Evolutionary conservation across 495 filamentous ascomycete species (phyloP).

Genomic region (Cercophora samala): DNA sequence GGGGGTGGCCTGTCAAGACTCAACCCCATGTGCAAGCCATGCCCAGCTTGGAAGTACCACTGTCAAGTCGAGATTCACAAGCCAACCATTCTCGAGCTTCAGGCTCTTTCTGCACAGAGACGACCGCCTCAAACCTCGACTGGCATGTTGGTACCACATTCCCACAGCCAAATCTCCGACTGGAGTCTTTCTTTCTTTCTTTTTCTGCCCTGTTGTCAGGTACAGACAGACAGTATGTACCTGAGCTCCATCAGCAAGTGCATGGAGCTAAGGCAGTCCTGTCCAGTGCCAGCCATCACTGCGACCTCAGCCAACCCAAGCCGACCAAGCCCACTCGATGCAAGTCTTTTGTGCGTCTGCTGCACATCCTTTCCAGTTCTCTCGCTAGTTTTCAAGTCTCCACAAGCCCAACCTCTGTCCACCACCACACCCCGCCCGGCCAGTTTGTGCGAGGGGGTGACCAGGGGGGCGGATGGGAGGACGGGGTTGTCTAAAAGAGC

Average conservation of each 20-base stretch:
- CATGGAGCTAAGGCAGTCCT: background rate
- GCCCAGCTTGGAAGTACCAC: slow-evolving; percentile 11
- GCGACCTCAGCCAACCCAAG: background rate
- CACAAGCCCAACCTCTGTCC: slow-evolving; percentile 1
- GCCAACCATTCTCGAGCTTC: slow-evolving; percentile 15
- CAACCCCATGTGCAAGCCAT: slow-evolving; percentile 21
- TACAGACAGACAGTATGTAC: background rate
- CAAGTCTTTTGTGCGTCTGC: slow-evolving; percentile 7
- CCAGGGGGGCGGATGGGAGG: background rate
- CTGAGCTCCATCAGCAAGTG: background rate
- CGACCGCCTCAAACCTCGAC: slow-evolving; percentile 8
- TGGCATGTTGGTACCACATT: background rate
- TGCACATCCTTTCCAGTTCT: slow-evolving; percentile 1
- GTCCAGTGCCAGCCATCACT: background rate
- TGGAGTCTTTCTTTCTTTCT: background rate
- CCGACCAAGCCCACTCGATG: background rate
- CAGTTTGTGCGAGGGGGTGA: background rate
- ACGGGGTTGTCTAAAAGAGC: background rate
- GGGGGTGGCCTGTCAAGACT: slow-evolving; percentile 11
- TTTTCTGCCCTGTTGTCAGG: background rate
- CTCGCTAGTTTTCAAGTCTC: slow-evolving; percentile 1
- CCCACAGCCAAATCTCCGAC: slow-evolving; percentile 7
- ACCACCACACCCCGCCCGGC: background rate
- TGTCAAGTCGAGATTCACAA: slow-evolving; percentile 12
- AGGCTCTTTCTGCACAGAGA: slow-evolving; percentile 14